Base-by-base conservation (phyloP, 176 grass and related monocot genomes). In the Oryza longistaminata region DNA sequence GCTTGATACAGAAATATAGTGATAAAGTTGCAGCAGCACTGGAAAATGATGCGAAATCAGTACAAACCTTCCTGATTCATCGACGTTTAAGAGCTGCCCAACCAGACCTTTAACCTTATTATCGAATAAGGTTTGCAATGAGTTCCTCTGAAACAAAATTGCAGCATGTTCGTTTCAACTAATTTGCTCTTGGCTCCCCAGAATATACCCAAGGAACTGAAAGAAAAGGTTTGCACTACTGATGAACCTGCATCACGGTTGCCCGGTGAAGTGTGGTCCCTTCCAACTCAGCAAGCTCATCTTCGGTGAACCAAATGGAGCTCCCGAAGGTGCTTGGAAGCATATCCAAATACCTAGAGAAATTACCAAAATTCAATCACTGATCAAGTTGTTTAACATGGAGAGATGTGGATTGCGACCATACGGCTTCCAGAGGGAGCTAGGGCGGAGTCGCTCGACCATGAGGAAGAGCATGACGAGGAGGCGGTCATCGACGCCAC, bases 381-480 rank as follows among this genome's bases (percentile, higher is more conserved):
- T 8, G 50, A 37, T 27, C 26, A 78, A 50, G 46, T 4, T 42
- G 12, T 39, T 17, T 9, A 9, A 42, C 11, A 31, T 52, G 49
- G 11, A 34, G 13, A 8, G 17, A 21, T n/a, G 55, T 31, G 31
- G 52, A 25, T 19, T 22, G 34, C 17, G 46, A 12, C 34, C 87
- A 64, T 84, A 98, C 96, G 93, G 96, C 82, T 98, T 98, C 96
- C 96, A 98, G 50, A 92, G 91, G 19, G 96, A 95, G 77, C 68
- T 88, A 6, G 89, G 87, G 39, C 89, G 96, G 55, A 93, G 55
- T 53, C 93, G 93, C 91, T 98, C 89, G 26, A 91, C 93, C 87
- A 93, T 88, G 79, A 95, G 87, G 92, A 95, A 98, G 53, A 98
- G 69, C 93, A 92, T 98, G 21, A 98, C 80, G 60, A 98, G 91